phyloP scores from a whole-genome alignment of 2,329 filamentous ascomycete species.

The Xylaria sp. region DNA sequence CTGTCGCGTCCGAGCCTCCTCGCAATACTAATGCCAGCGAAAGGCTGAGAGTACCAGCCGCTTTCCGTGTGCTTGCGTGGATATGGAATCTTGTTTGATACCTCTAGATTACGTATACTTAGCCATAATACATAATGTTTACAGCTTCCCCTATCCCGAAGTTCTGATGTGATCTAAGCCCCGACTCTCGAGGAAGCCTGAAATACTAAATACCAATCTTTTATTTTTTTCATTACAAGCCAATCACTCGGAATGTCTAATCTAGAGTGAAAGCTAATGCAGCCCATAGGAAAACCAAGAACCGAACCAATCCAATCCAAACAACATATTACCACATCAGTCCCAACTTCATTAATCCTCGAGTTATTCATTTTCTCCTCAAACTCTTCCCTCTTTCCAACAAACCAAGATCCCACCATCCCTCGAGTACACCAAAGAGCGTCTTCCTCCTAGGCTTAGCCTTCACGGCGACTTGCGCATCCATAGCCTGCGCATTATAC shows the following conservation, averaged over 20 bases:
- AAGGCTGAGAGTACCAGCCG: constrained; percentile 2
- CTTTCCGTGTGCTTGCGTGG: constrained; percentile 16
- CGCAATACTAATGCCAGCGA: not conserved
- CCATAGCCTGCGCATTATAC: constrained; percentile 21
- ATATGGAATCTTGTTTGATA: not conserved
- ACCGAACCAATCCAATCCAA: constrained; percentile 16
- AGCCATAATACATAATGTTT: not conserved
- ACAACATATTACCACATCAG: constrained; percentile 31
- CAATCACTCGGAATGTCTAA: constrained; percentile 25
- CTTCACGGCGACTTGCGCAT: constrained; percentile 30
- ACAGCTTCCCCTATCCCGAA: not conserved
- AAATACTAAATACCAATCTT: not conserved
- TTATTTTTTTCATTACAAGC: constrained; percentile 21
- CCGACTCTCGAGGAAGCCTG: not conserved
- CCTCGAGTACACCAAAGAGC: constrained; percentile 60
- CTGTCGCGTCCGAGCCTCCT: not conserved
- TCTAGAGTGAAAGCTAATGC: constrained; percentile 1
- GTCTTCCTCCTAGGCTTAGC: constrained; percentile 58
- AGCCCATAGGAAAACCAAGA: constrained; percentile 4
- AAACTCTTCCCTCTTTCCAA: constrained; percentile 57
- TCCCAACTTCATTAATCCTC: constrained; percentile 21
- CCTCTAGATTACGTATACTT: constrained; percentile 1
- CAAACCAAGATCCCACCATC: constrained; percentile 66
- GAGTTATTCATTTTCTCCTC: constrained; percentile 33
- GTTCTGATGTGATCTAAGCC: not conserved